Conservation (phyloP, 441 rosid species). For the Arabidopsis lyrata region DNA sequence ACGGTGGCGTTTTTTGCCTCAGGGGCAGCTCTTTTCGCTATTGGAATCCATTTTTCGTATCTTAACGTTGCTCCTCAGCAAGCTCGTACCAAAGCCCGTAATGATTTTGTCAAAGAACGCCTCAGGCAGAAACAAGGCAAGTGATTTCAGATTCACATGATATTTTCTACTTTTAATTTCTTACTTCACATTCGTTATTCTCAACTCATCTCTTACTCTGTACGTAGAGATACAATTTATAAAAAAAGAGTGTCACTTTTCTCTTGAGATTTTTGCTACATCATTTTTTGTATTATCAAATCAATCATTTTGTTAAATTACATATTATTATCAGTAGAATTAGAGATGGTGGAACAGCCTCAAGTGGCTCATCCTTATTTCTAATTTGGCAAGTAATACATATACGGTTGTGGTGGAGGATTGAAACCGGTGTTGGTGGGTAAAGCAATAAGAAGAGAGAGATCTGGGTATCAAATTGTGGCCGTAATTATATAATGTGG, state of each 20-base stretch:
- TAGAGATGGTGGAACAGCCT: too few species aligned
- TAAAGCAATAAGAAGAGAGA: not conserved
- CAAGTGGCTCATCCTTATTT: too few species aligned
- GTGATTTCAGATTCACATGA: conserved; percentile 20
- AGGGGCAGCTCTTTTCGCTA: conserved; percentile 58
- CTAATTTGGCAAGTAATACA: not conserved
- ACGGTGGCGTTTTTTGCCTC: conserved; percentile 59
- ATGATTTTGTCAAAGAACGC: conserved; percentile 61
- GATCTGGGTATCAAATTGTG: not conserved
- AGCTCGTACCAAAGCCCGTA: conserved; percentile 80
- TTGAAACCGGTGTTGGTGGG: not conserved
- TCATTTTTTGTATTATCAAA: not conserved
- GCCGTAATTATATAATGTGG: conserved; percentile 33
- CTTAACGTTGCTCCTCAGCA: conserved; percentile 66
- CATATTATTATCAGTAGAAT: not conserved
- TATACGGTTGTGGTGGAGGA: not conserved
- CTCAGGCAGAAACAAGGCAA: conserved; percentile 63
- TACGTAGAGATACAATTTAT: not conserved
- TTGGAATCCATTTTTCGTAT: conserved; percentile 57
- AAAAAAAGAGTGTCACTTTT: too few species aligned
- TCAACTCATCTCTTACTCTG: not conserved
- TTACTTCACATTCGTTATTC: too few species aligned
- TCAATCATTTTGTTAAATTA: not conserved
- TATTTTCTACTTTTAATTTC: too few species aligned
- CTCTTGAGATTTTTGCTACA: not conserved